phyloP scores from a whole-genome alignment of 2,329 filamentous ascomycete species.

The Stromatinia cepivora region DNA sequence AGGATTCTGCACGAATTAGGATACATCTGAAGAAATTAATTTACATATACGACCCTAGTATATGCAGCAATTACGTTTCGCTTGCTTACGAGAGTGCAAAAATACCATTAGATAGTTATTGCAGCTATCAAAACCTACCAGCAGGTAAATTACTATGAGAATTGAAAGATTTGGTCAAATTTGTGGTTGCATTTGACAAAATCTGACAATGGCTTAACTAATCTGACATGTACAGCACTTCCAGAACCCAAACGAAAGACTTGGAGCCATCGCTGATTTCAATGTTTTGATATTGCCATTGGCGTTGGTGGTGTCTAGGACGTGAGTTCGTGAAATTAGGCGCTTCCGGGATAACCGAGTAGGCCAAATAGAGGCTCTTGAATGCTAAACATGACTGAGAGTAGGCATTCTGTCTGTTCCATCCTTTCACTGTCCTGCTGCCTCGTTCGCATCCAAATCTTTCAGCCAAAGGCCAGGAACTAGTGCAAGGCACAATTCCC shows the following conservation, averaged over 20 bases:
- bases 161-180: background rate
- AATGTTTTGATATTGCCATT: background rate
- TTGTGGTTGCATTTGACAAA: background rate
- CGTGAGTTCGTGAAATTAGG: no score
- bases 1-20: background rate
- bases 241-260: rapidly evolving
- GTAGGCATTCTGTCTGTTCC: background rate
- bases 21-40: background rate
- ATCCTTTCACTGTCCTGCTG: background rate
- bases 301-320: no score
- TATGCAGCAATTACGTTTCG: background rate
- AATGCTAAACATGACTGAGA: background rate
- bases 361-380: background rate
- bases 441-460: no score
- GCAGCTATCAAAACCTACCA: background rate
- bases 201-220: background rate
- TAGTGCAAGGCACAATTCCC: background rate
- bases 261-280: background rate
- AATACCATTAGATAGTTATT: background rate
- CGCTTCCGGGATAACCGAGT: background rate
- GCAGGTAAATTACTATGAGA: background rate
- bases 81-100: rapidly evolving
- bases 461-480: background rate
- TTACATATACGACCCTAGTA: background rate
- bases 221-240: rapidly evolving